phyloP scores from a whole-genome alignment of 495 filamentous ascomycete species.

The Aspergillus ostianus region DNA sequence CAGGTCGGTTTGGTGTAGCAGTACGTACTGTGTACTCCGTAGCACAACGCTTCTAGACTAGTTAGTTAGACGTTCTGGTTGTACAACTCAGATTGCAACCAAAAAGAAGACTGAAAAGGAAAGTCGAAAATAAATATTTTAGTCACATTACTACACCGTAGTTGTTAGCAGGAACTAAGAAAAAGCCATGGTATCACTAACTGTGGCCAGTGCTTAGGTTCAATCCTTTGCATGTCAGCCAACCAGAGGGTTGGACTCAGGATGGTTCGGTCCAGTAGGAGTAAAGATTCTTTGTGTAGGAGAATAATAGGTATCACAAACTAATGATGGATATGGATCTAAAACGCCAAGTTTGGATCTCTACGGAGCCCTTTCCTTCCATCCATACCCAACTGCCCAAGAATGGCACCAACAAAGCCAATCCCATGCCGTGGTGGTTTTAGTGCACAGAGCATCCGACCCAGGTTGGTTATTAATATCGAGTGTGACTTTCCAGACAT shows the following conservation, averaged over 20 bases:
- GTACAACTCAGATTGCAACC: conserved; percentile 11
- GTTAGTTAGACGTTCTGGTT: not conserved
- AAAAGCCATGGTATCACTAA: conserved; percentile 3
- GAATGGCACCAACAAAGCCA: not conserved
- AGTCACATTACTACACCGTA: not conserved
- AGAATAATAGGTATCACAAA: not conserved
- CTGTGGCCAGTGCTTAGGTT: conserved; percentile 19
- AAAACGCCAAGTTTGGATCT: not conserved
- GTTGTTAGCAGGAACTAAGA: too few species aligned
- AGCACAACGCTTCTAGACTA: not conserved
- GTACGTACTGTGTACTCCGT: not conserved
- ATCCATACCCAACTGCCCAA: not conserved
- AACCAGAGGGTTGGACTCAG: not conserved
- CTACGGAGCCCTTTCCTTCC: not conserved
- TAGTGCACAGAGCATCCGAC: not conserved
- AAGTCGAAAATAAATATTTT: not conserved
- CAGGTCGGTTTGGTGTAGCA: not conserved
- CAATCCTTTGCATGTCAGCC: conserved; percentile 3
- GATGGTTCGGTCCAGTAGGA: not conserved
- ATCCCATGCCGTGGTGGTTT: not conserved
- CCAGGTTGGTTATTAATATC: not conserved
- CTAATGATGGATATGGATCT: not conserved
- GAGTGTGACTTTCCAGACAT: not conserved
- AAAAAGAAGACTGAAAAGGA: conserved; percentile 1
- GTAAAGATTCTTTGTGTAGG: not conserved